phyloP scores from a whole-genome alignment of 768 basidiomycete species.

The Gymnopilus dilepis region DNA sequence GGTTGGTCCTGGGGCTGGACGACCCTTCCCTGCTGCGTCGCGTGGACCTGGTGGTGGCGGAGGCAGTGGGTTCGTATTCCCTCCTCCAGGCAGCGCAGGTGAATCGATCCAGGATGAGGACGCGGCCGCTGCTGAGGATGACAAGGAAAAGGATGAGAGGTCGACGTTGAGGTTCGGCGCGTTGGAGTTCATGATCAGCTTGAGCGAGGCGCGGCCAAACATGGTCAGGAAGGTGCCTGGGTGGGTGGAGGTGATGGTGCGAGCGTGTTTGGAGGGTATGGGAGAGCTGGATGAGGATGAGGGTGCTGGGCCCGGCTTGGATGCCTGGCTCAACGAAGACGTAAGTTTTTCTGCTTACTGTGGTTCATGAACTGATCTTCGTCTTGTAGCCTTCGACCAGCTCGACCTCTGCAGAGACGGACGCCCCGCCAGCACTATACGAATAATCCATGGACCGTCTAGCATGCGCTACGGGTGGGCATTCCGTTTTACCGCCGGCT shows the following conservation, averaged over 20 bases:
- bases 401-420: slow-evolving; percentile 61
- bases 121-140: slow-evolving; percentile 35
- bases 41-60: slow-evolving; percentile 22
- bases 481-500: slow-evolving; percentile 75
- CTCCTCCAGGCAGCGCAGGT: slow-evolving; percentile 32
- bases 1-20: no score
- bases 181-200: slow-evolving; percentile 81
- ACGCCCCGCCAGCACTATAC: slow-evolving; percentile 74
- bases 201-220: slow-evolving; percentile 74
- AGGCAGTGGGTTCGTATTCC: slow-evolving; percentile 44
- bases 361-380: slow-evolving; percentile 5
- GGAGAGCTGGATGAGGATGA: slow-evolving; percentile 71
- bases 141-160: slow-evolving; percentile 66
- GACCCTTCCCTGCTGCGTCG: slow-evolving; percentile 47
- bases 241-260: slow-evolving; percentile 73
- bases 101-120: slow-evolving; percentile 31
- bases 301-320: slow-evolving; percentile 40
- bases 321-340: slow-evolving; percentile 75
- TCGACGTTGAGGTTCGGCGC: slow-evolving; percentile 74
- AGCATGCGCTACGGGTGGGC: slow-evolving; percentile 80
- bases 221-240: slow-evolving; percentile 73
- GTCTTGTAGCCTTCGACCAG: slow-evolving; percentile 61
- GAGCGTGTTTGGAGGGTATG: slow-evolving; percentile 84
- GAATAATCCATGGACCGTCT: slow-evolving; percentile 85
- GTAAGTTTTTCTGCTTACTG: slow-evolving; percentile 44